phyloP scores from a whole-genome alignment of 768 basidiomycete species.

The Hygrophorus russula region DNA sequence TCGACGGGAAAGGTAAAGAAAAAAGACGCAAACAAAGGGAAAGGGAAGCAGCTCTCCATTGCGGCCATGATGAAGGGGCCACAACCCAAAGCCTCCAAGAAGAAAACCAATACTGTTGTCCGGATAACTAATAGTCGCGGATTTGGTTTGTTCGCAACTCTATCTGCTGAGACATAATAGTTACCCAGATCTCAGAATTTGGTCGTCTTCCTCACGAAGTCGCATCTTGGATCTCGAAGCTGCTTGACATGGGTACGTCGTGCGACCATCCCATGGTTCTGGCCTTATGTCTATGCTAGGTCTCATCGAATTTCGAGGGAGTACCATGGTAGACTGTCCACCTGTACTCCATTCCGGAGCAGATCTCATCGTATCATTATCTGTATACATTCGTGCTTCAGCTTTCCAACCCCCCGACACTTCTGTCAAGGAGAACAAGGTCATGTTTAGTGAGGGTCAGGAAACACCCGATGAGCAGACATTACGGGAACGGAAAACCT shows the following conservation, averaged over 20 bases:
- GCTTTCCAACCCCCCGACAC: conserved; percentile 50
- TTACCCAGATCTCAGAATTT: conserved; percentile 41
- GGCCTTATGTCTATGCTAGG: conserved; percentile 22
- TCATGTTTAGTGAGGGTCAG: conserved; percentile 61
- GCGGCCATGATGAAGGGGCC: conserved; percentile 55
- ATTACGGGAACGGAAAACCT: conserved; percentile 71
- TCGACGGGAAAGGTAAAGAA: conserved; percentile 17
- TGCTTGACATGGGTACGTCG: conserved; percentile 56
- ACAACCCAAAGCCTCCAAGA: conserved; percentile 33
- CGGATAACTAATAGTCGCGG: conserved; percentile 54
- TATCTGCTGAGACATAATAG: not conserved
- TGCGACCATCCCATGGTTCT: not conserved
- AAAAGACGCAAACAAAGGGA: conserved; percentile 15
- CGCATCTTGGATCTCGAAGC: conserved; percentile 61
- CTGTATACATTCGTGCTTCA: conserved; percentile 51
- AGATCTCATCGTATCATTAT: conserved; percentile 67
- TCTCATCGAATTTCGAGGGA: conserved; percentile 49
- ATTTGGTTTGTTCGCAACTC: conserved; percentile 36
- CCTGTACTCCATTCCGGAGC: conserved; percentile 59
- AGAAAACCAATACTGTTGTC: conserved; percentile 52
- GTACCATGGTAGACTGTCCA: conserved; percentile 73
- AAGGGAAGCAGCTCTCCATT: conserved; percentile 40
- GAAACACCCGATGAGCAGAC: conserved; percentile 72
- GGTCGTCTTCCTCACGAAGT: conserved; percentile 63
- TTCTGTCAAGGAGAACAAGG: conserved; percentile 20